A percentile compares a stretch with the other conserved stretches of the same genome.
These are phyloP conservation scores for Phaffomyces thermotolerans DNA, from an alignment of 805 yeast species.

Conservation along the genomic window DNA sequence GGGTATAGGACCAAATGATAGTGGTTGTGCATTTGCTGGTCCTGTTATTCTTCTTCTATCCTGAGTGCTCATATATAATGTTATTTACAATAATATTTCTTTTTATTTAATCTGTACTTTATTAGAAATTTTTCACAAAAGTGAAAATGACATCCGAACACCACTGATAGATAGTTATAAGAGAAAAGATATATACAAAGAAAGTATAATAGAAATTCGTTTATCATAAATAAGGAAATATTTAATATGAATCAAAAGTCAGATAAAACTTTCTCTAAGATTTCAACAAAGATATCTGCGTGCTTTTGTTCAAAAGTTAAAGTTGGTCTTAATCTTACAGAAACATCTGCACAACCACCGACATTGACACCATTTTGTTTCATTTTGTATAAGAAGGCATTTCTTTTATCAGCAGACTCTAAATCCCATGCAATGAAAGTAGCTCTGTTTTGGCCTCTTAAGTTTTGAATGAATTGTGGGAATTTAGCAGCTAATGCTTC, in stretches of 20 bases:
- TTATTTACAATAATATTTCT: background rate
- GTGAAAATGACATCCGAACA: background rate
- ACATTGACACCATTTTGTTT: conserved; percentile 64
- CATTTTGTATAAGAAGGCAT: conserved; percentile 52
- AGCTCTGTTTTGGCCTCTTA: conserved; percentile 70
- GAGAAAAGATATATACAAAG: too few species aligned
- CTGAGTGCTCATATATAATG: conserved; percentile 4
- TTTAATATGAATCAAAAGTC: conserved; percentile 10
- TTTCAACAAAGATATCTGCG: conserved; percentile 55
- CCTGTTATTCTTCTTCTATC: conserved; percentile 89
- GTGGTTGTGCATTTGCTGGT: conserved; percentile 58
- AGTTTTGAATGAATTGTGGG: conserved; percentile 45
- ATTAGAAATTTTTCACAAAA: background rate
- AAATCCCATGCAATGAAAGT: conserved; percentile 82
- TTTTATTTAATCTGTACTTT: background rate
- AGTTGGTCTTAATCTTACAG: conserved; percentile 78
- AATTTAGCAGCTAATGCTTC: conserved; percentile 43
- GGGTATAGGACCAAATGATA: conserved; percentile 31
- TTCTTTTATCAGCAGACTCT: conserved; percentile 47
- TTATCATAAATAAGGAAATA: background rate
- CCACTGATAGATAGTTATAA: too few species aligned
- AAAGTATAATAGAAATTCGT: background rate
- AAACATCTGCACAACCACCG: conserved; percentile 78
- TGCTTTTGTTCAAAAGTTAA: conserved; percentile 74
- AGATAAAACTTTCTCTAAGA: conserved; percentile 30